A percentile compares a stretch with the other conserved stretches of the same genome.
Conservation (phyloP, 805 yeast species). For the Metschnikowia cubensis region DNA sequence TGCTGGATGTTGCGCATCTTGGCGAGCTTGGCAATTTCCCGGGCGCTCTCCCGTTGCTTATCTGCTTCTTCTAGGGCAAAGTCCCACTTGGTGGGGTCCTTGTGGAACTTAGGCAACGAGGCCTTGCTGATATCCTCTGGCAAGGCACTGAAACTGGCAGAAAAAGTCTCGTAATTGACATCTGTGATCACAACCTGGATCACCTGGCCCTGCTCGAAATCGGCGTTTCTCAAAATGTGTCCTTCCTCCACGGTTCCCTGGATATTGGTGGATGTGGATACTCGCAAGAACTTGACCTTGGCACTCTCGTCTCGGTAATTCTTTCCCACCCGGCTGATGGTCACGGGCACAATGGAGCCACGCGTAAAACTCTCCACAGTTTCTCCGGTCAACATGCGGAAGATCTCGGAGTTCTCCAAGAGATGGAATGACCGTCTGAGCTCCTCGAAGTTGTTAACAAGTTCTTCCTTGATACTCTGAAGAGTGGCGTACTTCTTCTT, state of each 20-base stretch:
- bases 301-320: conserved; percentile 49
- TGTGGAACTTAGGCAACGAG: conserved; percentile 41
- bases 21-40: conserved; percentile 63
- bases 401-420: conserved; percentile 67
- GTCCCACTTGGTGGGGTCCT: conserved; percentile 75
- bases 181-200: conserved; percentile 74
- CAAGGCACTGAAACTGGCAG: conserved; percentile 68
- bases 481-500: conserved; percentile 74
- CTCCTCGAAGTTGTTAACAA: conserved; percentile 85
- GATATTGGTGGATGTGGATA: conserved; percentile 38
- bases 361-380: conserved; percentile 60
- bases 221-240: conserved; percentile 43
- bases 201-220: conserved; percentile 63
- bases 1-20: conserved; percentile 81
- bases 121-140: conserved; percentile 62
- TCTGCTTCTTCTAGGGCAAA: conserved; percentile 69
- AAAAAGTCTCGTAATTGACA: conserved; percentile 70
- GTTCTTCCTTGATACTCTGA: conserved; percentile 80
- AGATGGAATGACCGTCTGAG: conserved; percentile 67
- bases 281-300: conserved; percentile 39
- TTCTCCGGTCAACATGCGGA: conserved; percentile 88
- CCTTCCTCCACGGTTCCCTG: conserved; percentile 44
- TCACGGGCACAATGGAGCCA: conserved; percentile 74
- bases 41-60: conserved; percentile 50
- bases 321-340: conserved; percentile 65